A percentile compares a stretch with the other conserved stretches of the same genome.
phyloP scores from a whole-genome alignment of 805 yeast species.

The Candida cerambycidarum region DNA sequence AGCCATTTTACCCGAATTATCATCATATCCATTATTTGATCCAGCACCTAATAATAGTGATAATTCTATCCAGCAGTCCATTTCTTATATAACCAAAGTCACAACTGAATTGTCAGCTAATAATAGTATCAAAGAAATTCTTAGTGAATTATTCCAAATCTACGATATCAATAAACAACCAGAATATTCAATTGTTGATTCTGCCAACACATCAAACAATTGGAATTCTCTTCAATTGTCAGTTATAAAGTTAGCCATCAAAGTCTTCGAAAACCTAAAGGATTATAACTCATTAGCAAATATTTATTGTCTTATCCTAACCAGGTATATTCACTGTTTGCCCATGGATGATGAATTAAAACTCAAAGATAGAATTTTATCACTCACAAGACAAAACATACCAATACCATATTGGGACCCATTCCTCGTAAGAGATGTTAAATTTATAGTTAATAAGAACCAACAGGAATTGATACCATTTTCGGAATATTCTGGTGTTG shows the following conservation, averaged over 20 bases:
- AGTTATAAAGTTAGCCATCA: conserved; percentile 50
- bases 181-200: conserved; percentile 22
- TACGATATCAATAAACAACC: conserved; percentile 52
- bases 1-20: conserved; percentile 44
- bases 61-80: not conserved
- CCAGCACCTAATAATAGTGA: not conserved
- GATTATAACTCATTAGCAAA: conserved; percentile 41
- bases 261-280: conserved; percentile 51
- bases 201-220: conserved; percentile 23
- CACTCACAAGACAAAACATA: conserved; percentile 22
- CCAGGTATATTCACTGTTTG: conserved; percentile 55
- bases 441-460: conserved; percentile 24
- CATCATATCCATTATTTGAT: conserved; percentile 8
- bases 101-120: not conserved
- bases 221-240: conserved; percentile 63
- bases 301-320: conserved; percentile 54
- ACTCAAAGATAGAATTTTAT: conserved; percentile 33
- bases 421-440: conserved; percentile 53
- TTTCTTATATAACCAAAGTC: not conserved
- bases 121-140: conserved; percentile 7
- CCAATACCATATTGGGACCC: conserved; percentile 70
- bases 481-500: conserved; percentile 16
- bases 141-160: conserved; percentile 37
- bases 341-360: conserved; percentile 57
- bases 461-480: conserved; percentile 46